Evolutionary conservation across 2,329 filamentous ascomycete genomes (phyloP).

Genomic region (Ascochyta viciae-villosae): DNA sequence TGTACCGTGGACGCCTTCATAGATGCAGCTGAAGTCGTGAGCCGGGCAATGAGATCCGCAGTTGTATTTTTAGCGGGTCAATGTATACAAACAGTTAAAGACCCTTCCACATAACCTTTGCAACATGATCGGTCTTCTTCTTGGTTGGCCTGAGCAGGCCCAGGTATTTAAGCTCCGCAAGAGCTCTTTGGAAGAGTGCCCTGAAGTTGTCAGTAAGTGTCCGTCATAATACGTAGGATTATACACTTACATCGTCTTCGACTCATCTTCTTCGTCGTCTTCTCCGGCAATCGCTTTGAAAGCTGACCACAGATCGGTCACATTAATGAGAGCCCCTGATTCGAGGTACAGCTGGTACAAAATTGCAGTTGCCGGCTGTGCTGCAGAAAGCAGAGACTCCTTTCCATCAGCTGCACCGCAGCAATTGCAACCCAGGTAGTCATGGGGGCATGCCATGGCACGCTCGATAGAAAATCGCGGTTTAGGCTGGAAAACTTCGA

Average conservation of each 20-base stretch:
- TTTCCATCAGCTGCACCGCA: conserved; percentile 58
- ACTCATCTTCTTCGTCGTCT: conserved; percentile 54
- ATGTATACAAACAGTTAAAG: conserved; percentile 52
- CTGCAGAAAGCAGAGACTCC: conserved; percentile 59
- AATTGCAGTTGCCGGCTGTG: conserved; percentile 73
- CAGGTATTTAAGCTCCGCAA: conserved; percentile 84
- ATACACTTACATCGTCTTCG: conserved; percentile 55
- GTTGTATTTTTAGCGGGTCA: conserved; percentile 7
- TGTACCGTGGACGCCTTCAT: conserved; percentile 12
- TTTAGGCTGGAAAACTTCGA: conserved; percentile 76
- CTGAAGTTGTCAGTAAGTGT: conserved; percentile 31
- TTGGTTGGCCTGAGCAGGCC: conserved; percentile 88
- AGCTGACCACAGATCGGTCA: conserved; percentile 79
- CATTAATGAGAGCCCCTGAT: conserved; percentile 77
- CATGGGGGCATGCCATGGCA: conserved; percentile 74
- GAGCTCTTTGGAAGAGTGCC: conserved; percentile 81
- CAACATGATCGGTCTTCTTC: conserved; percentile 91
- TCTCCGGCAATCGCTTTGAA: conserved; percentile 70
- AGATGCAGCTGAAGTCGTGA: conserved; percentile 33
- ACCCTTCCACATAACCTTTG: conserved; percentile 83
- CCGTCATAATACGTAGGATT: background rate
- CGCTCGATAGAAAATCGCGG: conserved; percentile 75
- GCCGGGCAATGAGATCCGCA: too few relatives aligned
- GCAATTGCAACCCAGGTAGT: conserved; percentile 78
- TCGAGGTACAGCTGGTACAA: conserved; percentile 82